These are phyloP conservation scores for Curvularia hawaiiensis DNA, from an alignment of 2,329 filamentous ascomycete genomes.

Conservation along the genomic window DNA sequence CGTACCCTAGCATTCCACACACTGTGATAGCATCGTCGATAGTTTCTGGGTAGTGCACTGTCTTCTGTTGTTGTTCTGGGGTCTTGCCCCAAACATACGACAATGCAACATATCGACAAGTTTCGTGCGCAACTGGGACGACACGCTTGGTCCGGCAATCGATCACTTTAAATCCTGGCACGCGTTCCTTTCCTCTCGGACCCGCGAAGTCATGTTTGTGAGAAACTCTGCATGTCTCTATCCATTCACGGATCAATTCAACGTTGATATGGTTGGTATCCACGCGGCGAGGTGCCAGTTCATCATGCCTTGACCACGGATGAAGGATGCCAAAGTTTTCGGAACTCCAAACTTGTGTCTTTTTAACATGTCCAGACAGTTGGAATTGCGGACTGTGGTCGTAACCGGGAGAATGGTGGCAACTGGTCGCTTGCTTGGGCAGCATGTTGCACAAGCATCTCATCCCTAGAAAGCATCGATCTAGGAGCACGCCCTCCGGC, in stretches of 20 bases:
- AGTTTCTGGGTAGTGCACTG: neutral
- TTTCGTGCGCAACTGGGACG: neutral
- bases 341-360: neutral
- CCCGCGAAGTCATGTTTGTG: neutral
- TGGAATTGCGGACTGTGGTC: neutral
- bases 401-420: slow-evolving; percentile 1
- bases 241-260: neutral
- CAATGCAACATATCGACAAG: neutral
- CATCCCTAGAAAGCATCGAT: neutral
- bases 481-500: neutral
- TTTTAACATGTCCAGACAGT: neutral
- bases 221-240: neutral
- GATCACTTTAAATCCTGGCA: neutral
- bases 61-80: neutral
- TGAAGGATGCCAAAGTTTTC: neutral
- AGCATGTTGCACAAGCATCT: neutral
- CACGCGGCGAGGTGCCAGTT: neutral
- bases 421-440: neutral
- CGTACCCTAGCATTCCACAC: neutral
- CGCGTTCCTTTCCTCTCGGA: neutral
- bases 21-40: neutral
- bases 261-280: neutral
- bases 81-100: neutral
- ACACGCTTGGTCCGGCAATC: neutral
- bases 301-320: neutral